A percentile compares a stretch with the other conserved stretches of the same genome.
phyloP scores from a whole-genome alignment of 2,329 filamentous ascomycete genomes.

The Rutstroemia sp. region DNA sequence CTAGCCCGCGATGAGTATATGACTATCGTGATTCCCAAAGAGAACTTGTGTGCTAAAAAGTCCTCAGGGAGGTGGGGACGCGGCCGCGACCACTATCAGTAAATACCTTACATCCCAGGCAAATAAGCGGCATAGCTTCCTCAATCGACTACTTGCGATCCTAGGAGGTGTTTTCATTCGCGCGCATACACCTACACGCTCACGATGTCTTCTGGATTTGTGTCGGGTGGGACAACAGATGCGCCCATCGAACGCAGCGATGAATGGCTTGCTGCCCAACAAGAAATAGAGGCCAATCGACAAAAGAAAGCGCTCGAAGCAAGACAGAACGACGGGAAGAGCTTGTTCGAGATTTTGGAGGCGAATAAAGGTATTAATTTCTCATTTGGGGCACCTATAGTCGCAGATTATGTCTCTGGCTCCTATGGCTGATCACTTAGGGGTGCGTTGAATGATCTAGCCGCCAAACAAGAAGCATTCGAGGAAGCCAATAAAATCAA shows the following conservation, averaged over 20 bases:
- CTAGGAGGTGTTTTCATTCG: not conserved
- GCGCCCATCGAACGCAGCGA: conserved; percentile 33
- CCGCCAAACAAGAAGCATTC: conserved; percentile 75
- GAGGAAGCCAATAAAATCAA: conserved; percentile 64
- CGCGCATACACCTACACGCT: not conserved
- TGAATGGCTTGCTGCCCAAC: conserved; percentile 29
- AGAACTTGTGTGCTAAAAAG: no score
- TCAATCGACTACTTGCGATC: not conserved
- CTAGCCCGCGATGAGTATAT: no score
- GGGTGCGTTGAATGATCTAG: conserved; percentile 35
- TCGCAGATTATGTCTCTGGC: not conserved
- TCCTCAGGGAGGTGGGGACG: no score
- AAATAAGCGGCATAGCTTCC: not conserved
- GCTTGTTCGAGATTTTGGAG: conserved; percentile 67
- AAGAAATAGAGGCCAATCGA: conserved; percentile 32
- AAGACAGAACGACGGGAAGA: conserved; percentile 40
- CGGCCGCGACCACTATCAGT: no score
- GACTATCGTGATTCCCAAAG: no score
- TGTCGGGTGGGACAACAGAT: conserved; percentile 42
- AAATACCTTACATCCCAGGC: no score
- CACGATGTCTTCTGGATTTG: conserved; percentile 41
- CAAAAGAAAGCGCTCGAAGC: conserved; percentile 32
- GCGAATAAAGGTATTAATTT: conserved; percentile 64
- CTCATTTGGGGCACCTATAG: conserved; percentile 5
- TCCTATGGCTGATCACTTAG: conserved; percentile 28